A percentile compares a stretch with the other conserved stretches of the same genome.
These are phyloP conservation scores for Melaleuca quinquenervia DNA, from an alignment of 345 rosid genomes.

Conservation along the genomic window DNA sequence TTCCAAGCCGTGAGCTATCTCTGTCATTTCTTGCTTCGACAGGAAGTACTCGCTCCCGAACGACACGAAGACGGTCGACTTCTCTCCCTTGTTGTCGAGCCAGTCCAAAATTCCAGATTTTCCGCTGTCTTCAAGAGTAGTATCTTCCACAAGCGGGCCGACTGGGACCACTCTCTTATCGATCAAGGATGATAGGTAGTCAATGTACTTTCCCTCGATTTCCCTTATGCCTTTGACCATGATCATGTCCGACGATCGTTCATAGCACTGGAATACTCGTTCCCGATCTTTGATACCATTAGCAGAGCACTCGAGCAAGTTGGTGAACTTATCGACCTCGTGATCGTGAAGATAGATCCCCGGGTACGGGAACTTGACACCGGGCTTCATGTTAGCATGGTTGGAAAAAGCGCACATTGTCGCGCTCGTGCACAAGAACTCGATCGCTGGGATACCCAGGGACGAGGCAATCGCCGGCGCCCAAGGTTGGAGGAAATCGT, in stretches of 20 bases:
- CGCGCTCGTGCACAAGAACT: background rate
- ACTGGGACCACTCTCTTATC: conserved; percentile 7
- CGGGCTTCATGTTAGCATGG: background rate
- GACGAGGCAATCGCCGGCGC: conserved; percentile 1
- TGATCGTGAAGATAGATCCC: background rate
- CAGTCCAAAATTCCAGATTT: conserved; percentile 1
- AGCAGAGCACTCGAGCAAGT: background rate
- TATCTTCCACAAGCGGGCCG: conserved; percentile 4
- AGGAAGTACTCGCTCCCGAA: conserved; percentile 16
- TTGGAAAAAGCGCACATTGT: background rate
- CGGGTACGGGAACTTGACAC: background rate
- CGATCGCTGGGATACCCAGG: background rate
- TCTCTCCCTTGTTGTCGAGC: conserved; percentile 5
- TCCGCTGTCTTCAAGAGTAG: background rate
- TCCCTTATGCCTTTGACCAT: conserved; percentile 8
- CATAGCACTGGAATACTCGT: background rate
- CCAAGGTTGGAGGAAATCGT: conserved; percentile 19
- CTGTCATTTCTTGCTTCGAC: conserved; percentile 1
- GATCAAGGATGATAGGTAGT: background rate
- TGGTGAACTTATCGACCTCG: background rate
- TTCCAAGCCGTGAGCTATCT: conserved; percentile 12
- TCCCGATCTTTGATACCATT: background rate
- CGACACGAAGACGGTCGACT: conserved; percentile 16
- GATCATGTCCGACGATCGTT: conserved; percentile 1
- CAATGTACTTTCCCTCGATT: conserved; percentile 10